These are phyloP conservation scores for Xanthoconium separans DNA, from an alignment of 1,284 basidiomycete species.

Conservation along the genomic window DNA sequence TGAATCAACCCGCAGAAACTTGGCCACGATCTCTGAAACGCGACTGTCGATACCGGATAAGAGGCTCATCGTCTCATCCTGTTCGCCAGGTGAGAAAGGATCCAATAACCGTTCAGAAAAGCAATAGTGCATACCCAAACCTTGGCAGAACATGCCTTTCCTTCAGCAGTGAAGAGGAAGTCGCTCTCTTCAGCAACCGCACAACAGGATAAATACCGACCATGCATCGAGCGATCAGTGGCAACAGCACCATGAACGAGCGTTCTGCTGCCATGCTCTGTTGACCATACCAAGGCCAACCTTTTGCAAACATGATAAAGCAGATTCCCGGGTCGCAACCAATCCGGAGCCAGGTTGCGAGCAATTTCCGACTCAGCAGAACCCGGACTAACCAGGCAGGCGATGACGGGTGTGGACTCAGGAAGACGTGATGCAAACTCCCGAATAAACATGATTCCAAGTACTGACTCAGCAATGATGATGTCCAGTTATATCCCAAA, in stretches of 20 bases:
- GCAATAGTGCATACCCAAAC: conserved; percentile 12
- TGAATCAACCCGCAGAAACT: conserved; percentile 4
- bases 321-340: background rate
- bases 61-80: conserved; percentile 34
- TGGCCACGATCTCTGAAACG: conserved; percentile 17
- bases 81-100: background rate
- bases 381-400: conserved; percentile 33
- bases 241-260: conserved; percentile 26
- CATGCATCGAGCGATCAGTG: conserved; percentile 21
- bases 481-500: background rate
- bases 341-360: conserved; percentile 6
- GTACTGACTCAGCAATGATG: conserved; percentile 11
- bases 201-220: conserved; percentile 23
- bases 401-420: conserved; percentile 22
- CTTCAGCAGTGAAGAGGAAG: conserved; percentile 21
- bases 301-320: background rate
- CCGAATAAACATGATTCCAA: conserved; percentile 31
- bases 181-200: conserved; percentile 19
- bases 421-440: conserved; percentile 30
- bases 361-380: conserved; percentile 26
- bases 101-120: too few species aligned
- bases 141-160: conserved; percentile 16
- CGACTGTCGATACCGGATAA: conserved; percentile 26
- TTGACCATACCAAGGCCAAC: conserved; percentile 12
- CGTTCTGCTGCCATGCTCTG: conserved; percentile 25